These are phyloP conservation scores for Acer saccharum DNA, from an alignment of 345 rosid genomes.

Conservation along the genomic window DNA sequence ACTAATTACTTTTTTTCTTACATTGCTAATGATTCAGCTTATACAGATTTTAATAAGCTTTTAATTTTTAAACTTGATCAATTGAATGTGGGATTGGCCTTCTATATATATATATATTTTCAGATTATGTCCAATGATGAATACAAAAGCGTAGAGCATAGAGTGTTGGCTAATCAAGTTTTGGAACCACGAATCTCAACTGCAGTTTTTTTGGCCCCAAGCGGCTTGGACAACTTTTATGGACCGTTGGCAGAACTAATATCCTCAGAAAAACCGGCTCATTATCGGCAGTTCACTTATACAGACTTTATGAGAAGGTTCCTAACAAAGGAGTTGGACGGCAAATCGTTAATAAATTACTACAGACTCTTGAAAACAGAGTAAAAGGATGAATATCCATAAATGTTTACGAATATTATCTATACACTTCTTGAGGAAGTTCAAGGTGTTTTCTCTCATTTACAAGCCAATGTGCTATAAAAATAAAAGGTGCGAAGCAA, in stretches of 20 bases:
- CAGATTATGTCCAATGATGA: slow-evolving; percentile 54
- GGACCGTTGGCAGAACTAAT: slow-evolving; percentile 47
- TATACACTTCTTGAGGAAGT: too few species aligned
- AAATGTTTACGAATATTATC: too few species aligned
- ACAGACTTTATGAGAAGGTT: slow-evolving; percentile 39
- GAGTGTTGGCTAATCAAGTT: slow-evolving; percentile 49
- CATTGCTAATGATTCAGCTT: too few species aligned
- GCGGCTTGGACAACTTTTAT: slow-evolving; percentile 25
- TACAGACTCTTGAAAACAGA: neutral
- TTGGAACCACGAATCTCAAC: slow-evolving; percentile 34
- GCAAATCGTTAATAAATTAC: slow-evolving; percentile 38
- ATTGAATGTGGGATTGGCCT: too few species aligned
- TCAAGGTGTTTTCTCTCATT: too few species aligned
- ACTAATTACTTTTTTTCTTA: too few species aligned
- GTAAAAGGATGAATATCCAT: too few species aligned
- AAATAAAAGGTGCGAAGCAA: too few species aligned
- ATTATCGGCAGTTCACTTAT: slow-evolving; percentile 31
- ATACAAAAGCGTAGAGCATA: slow-evolving; percentile 48
- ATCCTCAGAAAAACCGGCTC: slow-evolving; percentile 40
- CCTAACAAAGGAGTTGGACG: slow-evolving; percentile 48
- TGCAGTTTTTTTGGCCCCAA: slow-evolving; percentile 45
- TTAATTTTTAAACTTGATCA: too few species aligned
- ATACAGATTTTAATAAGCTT: too few species aligned
- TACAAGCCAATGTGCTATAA: too few species aligned
- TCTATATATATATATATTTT: too few species aligned